Conservation (phyloP, 306 rosid genomes). For the Castanea mollissima region DNA sequence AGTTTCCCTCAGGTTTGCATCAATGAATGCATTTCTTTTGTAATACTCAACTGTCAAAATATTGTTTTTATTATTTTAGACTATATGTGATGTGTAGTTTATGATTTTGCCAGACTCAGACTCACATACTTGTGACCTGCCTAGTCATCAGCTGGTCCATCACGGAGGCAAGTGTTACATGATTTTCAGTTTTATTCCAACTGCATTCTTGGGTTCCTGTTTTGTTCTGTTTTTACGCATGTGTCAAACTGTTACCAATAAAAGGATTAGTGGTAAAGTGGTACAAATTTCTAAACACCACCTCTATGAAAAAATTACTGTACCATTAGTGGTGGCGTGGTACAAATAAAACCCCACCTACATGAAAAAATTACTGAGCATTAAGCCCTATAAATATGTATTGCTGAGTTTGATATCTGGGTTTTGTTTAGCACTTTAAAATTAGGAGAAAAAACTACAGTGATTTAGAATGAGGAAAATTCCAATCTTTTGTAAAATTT, state of each 20-base stretch:
- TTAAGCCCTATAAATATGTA: not conserved
- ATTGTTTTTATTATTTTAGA: not conserved
- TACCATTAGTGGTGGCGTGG: not conserved
- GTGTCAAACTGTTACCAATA: conserved; percentile 2
- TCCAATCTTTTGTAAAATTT: not conserved
- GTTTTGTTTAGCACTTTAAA: not conserved
- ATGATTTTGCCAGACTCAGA: conserved; percentile 45
- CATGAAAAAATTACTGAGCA: not conserved
- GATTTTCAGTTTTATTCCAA: not conserved
- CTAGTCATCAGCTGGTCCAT: conserved; percentile 76
- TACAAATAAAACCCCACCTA: not conserved
- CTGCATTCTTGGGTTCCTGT: not conserved
- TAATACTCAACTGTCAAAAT: not conserved
- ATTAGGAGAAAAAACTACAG: not conserved
- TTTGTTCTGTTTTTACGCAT: not conserved
- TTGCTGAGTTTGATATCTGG: not conserved
- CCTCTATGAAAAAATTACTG: conserved; percentile 2
- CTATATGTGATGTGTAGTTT: conserved; percentile 9
- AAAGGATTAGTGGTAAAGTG: not conserved
- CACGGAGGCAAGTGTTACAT: conserved; percentile 68
- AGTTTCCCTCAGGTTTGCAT: conserved; percentile 73
- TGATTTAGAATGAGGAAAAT: not conserved
- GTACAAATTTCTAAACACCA: conserved; percentile 3
- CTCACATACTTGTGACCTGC: conserved; percentile 61
- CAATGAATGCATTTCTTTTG: not conserved